These are phyloP conservation scores for Suillus ampliporus DNA, from an alignment of 768 basidiomycete genomes.

Conservation along the genomic window DNA sequence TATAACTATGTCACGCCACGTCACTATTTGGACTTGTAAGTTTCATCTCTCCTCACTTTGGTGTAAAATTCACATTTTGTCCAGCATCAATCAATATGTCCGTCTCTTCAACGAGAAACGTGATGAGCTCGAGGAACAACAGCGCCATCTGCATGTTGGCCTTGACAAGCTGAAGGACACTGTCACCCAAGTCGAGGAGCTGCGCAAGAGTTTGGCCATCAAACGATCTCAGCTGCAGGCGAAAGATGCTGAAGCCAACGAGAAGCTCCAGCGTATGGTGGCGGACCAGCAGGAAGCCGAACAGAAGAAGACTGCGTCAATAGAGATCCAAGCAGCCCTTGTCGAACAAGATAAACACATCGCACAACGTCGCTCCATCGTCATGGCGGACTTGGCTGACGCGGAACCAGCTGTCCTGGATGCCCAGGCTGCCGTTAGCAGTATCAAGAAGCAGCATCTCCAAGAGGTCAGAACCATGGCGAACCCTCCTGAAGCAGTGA, in stretches of 20 bases:
- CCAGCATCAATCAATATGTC: constrained; percentile 96
- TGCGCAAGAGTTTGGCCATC: constrained; percentile 92
- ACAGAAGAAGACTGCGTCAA: constrained; percentile 95
- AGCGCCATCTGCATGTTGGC: constrained; percentile 97
- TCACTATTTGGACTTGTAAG: constrained; percentile 98
- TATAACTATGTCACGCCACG: constrained; percentile 97
- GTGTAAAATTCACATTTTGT: constrained; percentile 18
- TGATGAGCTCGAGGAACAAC: constrained; percentile 97
- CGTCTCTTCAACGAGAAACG: constrained; percentile 94
- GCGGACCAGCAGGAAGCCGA: constrained; percentile 98
- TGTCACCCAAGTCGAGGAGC: constrained; percentile 95
- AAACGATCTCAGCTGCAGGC: constrained; percentile 92
- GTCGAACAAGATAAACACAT: constrained; percentile 92
- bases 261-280: constrained; percentile 97
- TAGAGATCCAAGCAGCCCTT: constrained; percentile 92
- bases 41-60: constrained; percentile 22
- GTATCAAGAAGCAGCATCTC: constrained; percentile 93
- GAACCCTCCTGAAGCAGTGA: constrained; percentile 97
- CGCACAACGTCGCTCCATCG: constrained; percentile 84
- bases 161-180: constrained; percentile 96
- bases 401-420: constrained; percentile 97
- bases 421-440: constrained; percentile 94
- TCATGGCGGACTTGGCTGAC: constrained; percentile 94
- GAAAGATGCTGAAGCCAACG: constrained; percentile 95
- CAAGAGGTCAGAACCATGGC: constrained; percentile 98